Percentiles rank a stretch among this genome's conserved stretches.
Evolutionary conservation across 371 early-diverging fungal species (phyloP).

Genomic region (Syncephalastrum contaminatum): DNA sequence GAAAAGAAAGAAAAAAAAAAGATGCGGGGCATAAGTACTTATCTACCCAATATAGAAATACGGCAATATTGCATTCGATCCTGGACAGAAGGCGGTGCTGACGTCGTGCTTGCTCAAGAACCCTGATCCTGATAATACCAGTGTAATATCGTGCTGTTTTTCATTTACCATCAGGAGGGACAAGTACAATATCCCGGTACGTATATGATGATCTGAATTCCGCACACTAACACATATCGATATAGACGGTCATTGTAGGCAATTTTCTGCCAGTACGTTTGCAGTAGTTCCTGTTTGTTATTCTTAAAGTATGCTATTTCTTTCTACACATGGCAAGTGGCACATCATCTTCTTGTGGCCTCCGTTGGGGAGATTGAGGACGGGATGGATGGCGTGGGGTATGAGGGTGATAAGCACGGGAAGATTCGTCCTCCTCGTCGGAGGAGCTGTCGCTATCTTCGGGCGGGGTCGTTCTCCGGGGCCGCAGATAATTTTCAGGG

Average conservation of each 20-base stretch:
- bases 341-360: slow-evolving; percentile 13
- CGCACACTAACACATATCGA: neutral
- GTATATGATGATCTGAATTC: slow-evolving; percentile 2
- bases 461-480: slow-evolving; percentile 5
- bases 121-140: slow-evolving; percentile 53
- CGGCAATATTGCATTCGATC: slow-evolving; percentile 93
- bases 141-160: slow-evolving; percentile 79
- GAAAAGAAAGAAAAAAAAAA: no score
- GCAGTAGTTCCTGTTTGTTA: slow-evolving; percentile 18
- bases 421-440: slow-evolving; percentile 19
- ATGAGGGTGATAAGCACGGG: slow-evolving; percentile 4
- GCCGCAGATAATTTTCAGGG: slow-evolving; percentile 40
- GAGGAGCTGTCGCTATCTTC: slow-evolving; percentile 15
- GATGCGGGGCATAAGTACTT: neutral
- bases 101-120: slow-evolving; percentile 79
- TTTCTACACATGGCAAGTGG: slow-evolving; percentile 25
- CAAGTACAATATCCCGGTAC: slow-evolving; percentile 78
- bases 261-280: slow-evolving; percentile 76
- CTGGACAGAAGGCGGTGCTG: slow-evolving; percentile 92
- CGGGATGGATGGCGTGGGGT: slow-evolving; percentile 3
- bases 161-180: slow-evolving; percentile 92
- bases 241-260: slow-evolving; percentile 75
- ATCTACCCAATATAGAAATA: slow-evolving; percentile 66
- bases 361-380: slow-evolving; percentile 7
- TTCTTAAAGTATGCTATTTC: slow-evolving; percentile 3